Evolutionary conservation across 495 filamentous ascomycete species (phyloP), one percentile per base, ranked within the genome.

Genomic region (Penicillium angulare): DNA sequence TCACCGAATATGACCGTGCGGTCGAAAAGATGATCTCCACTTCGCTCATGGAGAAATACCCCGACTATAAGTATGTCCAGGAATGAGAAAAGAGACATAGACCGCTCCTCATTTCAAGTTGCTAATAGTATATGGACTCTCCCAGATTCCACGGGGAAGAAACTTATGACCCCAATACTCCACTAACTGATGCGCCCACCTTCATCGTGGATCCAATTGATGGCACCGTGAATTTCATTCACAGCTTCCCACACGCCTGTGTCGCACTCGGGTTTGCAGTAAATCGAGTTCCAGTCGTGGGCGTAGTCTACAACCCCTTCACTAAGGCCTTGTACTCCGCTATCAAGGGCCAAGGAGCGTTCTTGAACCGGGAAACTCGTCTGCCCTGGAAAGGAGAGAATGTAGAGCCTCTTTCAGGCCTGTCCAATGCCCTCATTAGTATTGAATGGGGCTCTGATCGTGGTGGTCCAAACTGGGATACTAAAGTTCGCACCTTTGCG

Each of bases 121-220:
- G 13, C 24, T 43, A 22, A 43, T 18, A 26, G 7, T 26, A n/a
- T 9, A 10, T 26, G 17, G n/a, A 26, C 23, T 43, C 18, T n/a
- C 10, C 24, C 58, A 70, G 65, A 39, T 92, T 93, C 66, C 78
- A 92, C 52, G 89, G 89, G 61, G 89, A 93, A 62, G 90, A 96
- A 66, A 95, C 87, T 16, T 93, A 92, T 77, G 68, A 85, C 39
- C 78, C 86, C 22, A 81, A 84, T 47, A 71, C 72, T 51, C 73
- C 61, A 21, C 73, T 96, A 48, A 89, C 86, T 3, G 59, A 76
- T 31, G 76, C 72, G 1, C 90, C 90, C 1, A 96, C 90, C 38
- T 95, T 96, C 71, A 80, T 95, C 67, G 82, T 87, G 50, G 90
- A 96, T 72, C 90, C 90, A 33, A 91, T 95, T 59, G 90, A 96